Base-by-base conservation (phyloP, 495 filamentous ascomycete species). In the Sporormia fimetaria region DNA sequence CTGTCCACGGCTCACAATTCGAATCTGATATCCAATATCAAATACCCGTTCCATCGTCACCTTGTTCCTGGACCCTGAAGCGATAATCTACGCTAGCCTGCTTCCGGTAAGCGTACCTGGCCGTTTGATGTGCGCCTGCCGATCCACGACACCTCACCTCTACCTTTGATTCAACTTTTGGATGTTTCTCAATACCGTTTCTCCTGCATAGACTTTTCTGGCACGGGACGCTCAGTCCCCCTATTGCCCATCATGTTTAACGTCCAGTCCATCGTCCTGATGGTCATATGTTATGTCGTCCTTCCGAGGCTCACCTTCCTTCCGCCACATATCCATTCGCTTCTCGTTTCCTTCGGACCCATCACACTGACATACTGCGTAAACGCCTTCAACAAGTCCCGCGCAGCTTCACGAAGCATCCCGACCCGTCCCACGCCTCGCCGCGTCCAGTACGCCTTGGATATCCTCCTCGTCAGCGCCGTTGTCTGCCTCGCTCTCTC, bases 261-360 rank as follows among this genome's bases (percentile, higher is more conserved):
- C 39, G 6, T 32, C 7, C 50, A 45, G 33, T 28, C 38, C 8
- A 29, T 48, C 34, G 17, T 44, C 12, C 24, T 49, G 7, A 32
- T 43, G 15, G 18, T 49, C 16, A 20, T 40, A 14, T 43, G 33
- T 18, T 48, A 44, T 18, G 18, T 44, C 22, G 11, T 53, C 11
- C 36, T 53, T 20, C 50, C 50, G 21, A 39, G 44, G 29, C 50
- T 53, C 10, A 48, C 44, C 9, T 53, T 53, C 31, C 50, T 53
- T 15, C 34, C 44, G 6, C 52, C 30, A 14, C 27, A 20, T 4
- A 15, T 44, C 7, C 50, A 45, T 26, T 21, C 38, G 16, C 68
- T 94, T 57, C 63, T 83, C 53, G 68, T 93, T 59, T 78, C 90
- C 66, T 81, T 95, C 60, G 88, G 74, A 0, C 87, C 88, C n/a